Base-by-base conservation (phyloP, 2,329 filamentous ascomycete genomes). In the Colletotrichum spinosum region DNA sequence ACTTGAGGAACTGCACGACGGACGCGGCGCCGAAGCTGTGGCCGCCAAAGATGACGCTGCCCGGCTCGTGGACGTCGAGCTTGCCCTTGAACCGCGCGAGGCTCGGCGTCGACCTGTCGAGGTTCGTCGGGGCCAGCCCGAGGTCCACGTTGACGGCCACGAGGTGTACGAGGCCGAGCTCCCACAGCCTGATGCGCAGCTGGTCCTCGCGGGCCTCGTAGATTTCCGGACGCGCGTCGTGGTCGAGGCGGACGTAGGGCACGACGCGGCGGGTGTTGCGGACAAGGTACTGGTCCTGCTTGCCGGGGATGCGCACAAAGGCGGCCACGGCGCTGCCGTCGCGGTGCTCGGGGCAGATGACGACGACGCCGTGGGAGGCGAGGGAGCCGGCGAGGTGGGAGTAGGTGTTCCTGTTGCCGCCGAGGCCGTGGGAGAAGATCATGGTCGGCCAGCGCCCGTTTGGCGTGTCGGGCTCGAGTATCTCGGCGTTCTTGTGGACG, bases 381-480 rank as follows among this genome's bases (percentile, higher is more conserved):
- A 97, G 79, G 0, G 92, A 92, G 13, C 92, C 92, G 15, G 86
- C 90, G 33, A 97, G 80, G 72, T 94, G 90, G n/a, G 92, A 95
- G 79, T 97, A 97, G 10, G 92, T 88, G 72, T 96, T 96, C 69
- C 92, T 86, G 65, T 88, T 90, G 42, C 93, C 93, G 42, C 92
- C 93, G 1, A 97, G 83, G 1, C 93, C 93, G 74, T 97, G 93
- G 2, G 92, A 96, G 78, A 97, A 97, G 68, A 97, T 83, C 81
- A 93, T 89, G 0, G 93, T 91, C 0, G 93, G 93, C 90, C 92
- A 96, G 79, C 88, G 81, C 60, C 82, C 79, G 64, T 80, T 78
- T 4, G 80, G 72, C 4, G 81, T 78, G 10, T 79, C 72, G 64
- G 87, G 72, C 64, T 81, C 65, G 73, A 89, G 83, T 8, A 94